Evolutionary conservation across 441 rosid genomes (phyloP).

Genomic region (Raphanus hybrid): DNA sequence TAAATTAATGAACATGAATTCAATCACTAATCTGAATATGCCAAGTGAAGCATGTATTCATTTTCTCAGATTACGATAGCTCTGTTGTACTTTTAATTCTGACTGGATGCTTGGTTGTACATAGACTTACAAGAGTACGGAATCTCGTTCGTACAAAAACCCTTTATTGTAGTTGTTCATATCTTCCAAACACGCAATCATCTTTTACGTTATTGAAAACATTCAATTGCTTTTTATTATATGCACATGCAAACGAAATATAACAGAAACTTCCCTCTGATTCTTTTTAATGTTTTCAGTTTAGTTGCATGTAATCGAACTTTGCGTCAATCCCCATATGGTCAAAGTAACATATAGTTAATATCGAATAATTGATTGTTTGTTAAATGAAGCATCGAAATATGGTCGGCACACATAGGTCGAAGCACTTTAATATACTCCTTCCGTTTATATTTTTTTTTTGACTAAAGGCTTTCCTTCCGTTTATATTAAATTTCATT

Average conservation of each 20-base stretch:
- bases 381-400: too few species aligned
- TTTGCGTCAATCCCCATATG: conserved; percentile 12
- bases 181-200: conserved; percentile 24
- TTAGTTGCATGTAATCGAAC: conserved; percentile 21
- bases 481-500: too few species aligned
- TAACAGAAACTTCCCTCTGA: conserved; percentile 41
- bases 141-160: conserved; percentile 30
- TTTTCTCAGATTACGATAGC: conserved; percentile 14
- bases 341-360: too few species aligned
- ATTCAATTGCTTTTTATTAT: conserved; percentile 18
- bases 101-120: conserved; percentile 34
- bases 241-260: conserved; percentile 43
- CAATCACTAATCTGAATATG: conserved; percentile 19
- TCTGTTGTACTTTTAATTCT: background rate
- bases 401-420: too few species aligned
- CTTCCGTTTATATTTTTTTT: too few species aligned
- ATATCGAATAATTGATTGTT: too few species aligned
- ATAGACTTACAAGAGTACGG: conserved; percentile 39
- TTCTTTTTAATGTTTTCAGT: conserved; percentile 22
- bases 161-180: conserved; percentile 16
- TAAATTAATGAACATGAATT: background rate
- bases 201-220: conserved; percentile 28
- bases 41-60: conserved; percentile 24
- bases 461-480: too few species aligned
- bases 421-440: too few species aligned